These are phyloP conservation scores for Excoecaria agallocha DNA, from an alignment of 345 rosid species.

Conservation along the genomic window DNA sequence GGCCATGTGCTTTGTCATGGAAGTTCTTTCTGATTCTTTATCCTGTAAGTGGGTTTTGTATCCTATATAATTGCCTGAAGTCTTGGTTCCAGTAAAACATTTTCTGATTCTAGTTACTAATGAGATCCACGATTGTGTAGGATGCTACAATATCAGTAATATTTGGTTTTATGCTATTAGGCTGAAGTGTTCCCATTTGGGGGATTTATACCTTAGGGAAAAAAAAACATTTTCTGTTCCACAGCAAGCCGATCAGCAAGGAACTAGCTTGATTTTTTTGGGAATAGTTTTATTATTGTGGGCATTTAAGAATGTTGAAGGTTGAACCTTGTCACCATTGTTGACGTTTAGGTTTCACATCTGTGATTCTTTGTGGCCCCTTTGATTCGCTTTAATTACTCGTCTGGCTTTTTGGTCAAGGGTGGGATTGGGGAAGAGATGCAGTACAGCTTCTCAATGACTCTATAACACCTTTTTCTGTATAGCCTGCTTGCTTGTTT, in stretches of 20 bases:
- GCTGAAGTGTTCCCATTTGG: not conserved
- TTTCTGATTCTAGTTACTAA: not conserved
- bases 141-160: not conserved
- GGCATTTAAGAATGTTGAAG: not conserved
- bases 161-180: not conserved
- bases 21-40: conserved; percentile 55
- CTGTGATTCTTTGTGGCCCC: not conserved
- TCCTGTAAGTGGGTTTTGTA: conserved; percentile 47
- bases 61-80: not conserved
- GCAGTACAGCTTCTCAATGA: not conserved
- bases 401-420: not conserved
- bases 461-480: not conserved
- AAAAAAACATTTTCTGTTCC: not conserved
- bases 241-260: not conserved
- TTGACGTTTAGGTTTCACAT: not conserved
- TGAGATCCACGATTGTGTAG: not conserved
- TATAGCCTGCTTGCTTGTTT: not conserved
- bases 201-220: not conserved
- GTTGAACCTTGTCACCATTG: not conserved
- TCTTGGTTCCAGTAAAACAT: not conserved
- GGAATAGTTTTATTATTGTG: not conserved
- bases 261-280: not conserved
- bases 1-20: conserved; percentile 65
- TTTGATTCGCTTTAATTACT: not conserved
- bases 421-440: too few species aligned